A percentile compares a stretch with the other conserved stretches of the same genome.
These are phyloP conservation scores for Leucaena leucocephala DNA, from an alignment of 306 rosid genomes.

Conservation along the genomic window DNA sequence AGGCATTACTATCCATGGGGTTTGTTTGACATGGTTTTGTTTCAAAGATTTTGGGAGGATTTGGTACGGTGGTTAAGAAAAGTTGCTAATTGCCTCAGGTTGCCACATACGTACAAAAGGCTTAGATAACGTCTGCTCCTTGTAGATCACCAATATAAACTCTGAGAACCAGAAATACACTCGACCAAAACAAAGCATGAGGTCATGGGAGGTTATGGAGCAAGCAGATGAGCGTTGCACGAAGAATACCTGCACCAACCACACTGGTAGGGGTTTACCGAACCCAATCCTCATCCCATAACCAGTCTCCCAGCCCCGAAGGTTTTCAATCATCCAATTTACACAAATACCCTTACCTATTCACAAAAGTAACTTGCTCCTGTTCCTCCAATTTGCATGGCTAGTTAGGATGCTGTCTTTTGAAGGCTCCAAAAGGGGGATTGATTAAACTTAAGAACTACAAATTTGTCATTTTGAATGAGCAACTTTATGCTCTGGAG, in stretches of 20 bases:
- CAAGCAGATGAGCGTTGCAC: slow-evolving; percentile 34
- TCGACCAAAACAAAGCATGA: slow-evolving; percentile 11
- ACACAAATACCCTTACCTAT: slow-evolving; percentile 24
- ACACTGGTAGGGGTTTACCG: slow-evolving; percentile 54
- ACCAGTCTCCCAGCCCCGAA: slow-evolving; percentile 14
- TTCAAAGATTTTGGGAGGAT: slow-evolving; percentile 36
- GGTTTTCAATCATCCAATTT: slow-evolving; percentile 19
- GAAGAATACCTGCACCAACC: slow-evolving; percentile 48
- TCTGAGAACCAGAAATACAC: not conserved
- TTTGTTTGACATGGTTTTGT: slow-evolving; percentile 21
- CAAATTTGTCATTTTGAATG: not conserved
- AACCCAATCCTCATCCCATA: slow-evolving; percentile 28
- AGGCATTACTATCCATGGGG: not conserved
- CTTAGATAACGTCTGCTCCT: slow-evolving; percentile 20
- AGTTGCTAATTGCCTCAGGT: slow-evolving; percentile 10
- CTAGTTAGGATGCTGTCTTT: not conserved
- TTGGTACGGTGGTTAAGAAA: slow-evolving; percentile 67
- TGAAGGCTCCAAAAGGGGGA: not conserved
- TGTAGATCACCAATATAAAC: slow-evolving; percentile 20
- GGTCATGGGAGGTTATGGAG: slow-evolving; percentile 3
- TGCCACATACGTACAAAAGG: slow-evolving; percentile 31
- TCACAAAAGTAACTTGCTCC: not conserved
- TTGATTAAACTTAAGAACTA: not conserved
- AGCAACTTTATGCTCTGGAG: not conserved
- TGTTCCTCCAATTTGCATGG: not conserved